Conservation (phyloP, 306 rosid genomes). For the Cicer yamashitae region DNA sequence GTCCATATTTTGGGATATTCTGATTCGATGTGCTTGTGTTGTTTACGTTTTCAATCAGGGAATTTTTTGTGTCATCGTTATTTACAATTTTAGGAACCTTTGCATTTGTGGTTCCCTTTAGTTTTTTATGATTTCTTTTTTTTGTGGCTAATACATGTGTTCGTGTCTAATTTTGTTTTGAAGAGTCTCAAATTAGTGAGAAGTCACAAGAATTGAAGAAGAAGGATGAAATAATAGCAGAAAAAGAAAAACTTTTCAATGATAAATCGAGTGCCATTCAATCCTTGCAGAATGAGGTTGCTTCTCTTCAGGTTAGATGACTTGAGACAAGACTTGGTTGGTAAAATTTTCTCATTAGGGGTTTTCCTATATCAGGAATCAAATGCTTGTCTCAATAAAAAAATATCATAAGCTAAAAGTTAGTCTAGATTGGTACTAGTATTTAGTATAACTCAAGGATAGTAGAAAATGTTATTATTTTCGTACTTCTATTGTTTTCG, state of each 20-base stretch:
- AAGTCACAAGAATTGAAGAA: constrained; percentile 61
- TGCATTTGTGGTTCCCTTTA: neutral
- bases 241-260: constrained; percentile 62
- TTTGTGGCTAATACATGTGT: constrained; percentile 40
- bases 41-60: constrained; percentile 1
- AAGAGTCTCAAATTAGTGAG: constrained; percentile 66
- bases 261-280: constrained; percentile 58
- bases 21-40: neutral
- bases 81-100: constrained; percentile 20
- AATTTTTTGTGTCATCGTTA: neutral
- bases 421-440: neutral
- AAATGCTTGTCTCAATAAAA: neutral
- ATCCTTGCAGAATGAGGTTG: constrained; percentile 68
- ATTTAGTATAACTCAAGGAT: neutral
- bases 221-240: constrained; percentile 64
- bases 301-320: constrained; percentile 76
- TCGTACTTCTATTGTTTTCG: neutral
- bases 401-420: neutral
- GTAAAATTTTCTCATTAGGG: neutral
- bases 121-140: constrained; percentile 29
- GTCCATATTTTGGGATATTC: neutral
- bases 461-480: neutral
- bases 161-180: constrained; percentile 42
- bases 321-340: neutral
- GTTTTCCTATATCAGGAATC: neutral